phyloP scores from a whole-genome alignment of 139 green algal genomes.

The Diplosphaera chodatii region DNA sequence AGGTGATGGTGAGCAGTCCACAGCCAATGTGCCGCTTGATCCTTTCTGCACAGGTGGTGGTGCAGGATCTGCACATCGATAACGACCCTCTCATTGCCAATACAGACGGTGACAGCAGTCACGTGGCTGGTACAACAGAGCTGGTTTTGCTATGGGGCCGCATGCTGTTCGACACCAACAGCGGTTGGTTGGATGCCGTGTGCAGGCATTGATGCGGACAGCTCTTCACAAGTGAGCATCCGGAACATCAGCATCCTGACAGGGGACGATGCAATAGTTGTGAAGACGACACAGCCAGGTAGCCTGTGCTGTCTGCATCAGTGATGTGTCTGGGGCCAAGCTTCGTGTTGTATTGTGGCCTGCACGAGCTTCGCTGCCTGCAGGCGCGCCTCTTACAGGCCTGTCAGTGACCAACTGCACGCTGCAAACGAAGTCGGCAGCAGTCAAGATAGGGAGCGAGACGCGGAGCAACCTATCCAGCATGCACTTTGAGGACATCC shows the following conservation, averaged over 20 bases:
- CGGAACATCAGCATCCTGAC: slow-evolving; percentile 4
- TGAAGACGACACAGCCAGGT: slow-evolving; percentile 17
- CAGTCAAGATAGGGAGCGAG: slow-evolving; percentile 27
- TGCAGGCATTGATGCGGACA: not conserved
- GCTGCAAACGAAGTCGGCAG: slow-evolving; percentile 15
- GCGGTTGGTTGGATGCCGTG: too few relatives aligned
- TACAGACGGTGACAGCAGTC: slow-evolving; percentile 42
- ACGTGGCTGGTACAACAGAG: too few relatives aligned
- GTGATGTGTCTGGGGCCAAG: too few relatives aligned
- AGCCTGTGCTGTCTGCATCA: too few relatives aligned
- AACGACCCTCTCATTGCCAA: slow-evolving; percentile 33
- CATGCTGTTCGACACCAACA: too few relatives aligned
- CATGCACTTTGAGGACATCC: not conserved
- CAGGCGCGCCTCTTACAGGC: not conserved
- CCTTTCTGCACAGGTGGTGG: too few relatives aligned
- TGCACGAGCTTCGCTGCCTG: too few relatives aligned
- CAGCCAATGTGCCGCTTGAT: too few relatives aligned
- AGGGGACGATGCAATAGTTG: slow-evolving; percentile 22
- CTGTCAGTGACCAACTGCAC: slow-evolving; percentile 3
- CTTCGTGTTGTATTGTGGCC: too few relatives aligned
- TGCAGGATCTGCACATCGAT: slow-evolving; percentile 16
- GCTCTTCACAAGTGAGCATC: slow-evolving; percentile 12
- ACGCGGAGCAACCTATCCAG: slow-evolving; percentile 1
- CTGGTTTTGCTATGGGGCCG: too few relatives aligned
- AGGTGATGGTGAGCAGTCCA: too few relatives aligned